These are phyloP conservation scores for Thymus quinquecostatus DNA, from an alignment of 257 asterid genomes.

Conservation along the genomic window DNA sequence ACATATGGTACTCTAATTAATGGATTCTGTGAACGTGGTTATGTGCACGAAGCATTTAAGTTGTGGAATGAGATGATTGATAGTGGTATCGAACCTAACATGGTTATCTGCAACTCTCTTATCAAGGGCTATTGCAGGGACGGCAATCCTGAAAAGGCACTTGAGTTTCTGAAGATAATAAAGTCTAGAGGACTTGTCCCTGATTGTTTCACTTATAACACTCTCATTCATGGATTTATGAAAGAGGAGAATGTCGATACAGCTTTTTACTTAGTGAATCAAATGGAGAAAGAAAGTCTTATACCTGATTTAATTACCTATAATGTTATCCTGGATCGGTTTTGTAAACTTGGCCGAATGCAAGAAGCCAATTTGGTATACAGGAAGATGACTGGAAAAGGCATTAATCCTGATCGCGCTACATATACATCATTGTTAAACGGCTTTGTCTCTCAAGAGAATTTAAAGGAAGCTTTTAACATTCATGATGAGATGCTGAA, in stretches of 20 bases:
- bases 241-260: conserved; percentile 57
- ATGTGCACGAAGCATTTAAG: conserved; percentile 52
- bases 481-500: conserved; percentile 76
- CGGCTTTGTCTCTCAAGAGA: conserved; percentile 62
- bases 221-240: conserved; percentile 70
- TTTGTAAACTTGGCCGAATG: conserved; percentile 68
- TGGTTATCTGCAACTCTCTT: conserved; percentile 66
- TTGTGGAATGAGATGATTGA: conserved; percentile 76
- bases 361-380: conserved; percentile 57
- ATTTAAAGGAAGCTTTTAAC: conserved; percentile 67
- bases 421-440: conserved; percentile 61
- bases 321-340: conserved; percentile 59
- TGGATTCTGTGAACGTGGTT: conserved; percentile 63
- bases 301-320: conserved; percentile 60
- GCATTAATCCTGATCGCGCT: conserved; percentile 55
- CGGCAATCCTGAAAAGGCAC: conserved; percentile 52
- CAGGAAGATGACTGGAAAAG: conserved; percentile 50
- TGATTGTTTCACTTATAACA: conserved; percentile 60
- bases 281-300: conserved; percentile 57
- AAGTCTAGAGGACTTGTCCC: conserved; percentile 51
- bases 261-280: conserved; percentile 52
- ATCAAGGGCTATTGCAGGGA: conserved; percentile 73
- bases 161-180: conserved; percentile 59
- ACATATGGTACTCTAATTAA: conserved; percentile 67
- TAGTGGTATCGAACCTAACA: conserved; percentile 53